Evolutionary conservation across 1,284 basidiomycete genomes (phyloP), one percentile per base, ranked within the genome.

Genomic region (Cutaneotrichosporon sp.): DNA sequence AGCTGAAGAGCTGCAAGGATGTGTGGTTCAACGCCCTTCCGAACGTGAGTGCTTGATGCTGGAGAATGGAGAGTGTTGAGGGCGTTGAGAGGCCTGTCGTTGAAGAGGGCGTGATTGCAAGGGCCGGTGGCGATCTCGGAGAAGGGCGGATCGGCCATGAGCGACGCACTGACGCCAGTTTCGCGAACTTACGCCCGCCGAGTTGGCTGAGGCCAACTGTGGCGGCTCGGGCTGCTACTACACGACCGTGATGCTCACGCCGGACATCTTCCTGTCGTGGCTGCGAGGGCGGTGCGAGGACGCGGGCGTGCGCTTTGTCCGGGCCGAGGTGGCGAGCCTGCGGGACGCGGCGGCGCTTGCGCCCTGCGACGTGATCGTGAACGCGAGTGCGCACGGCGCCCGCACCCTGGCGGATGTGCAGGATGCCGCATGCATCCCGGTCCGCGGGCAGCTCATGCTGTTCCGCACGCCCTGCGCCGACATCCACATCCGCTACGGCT

Each of bases 261-360:
- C 57, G 16, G 56, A 59, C 22, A 29, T 16, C 11, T 63, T 60
- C 38, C 58, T 63, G 16, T 33, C 62, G 18, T 63, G 53, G 58
- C 58, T 60, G 13, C 58, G 45, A n/a, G 20, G 20, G 6, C 29
- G 55, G 18, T 42, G 45, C 47, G 54, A 56, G 18, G 38, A 27
- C n/a, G 50, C 34, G 5, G 52, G 47, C 13, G 50, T 60, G 20
- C 52, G 29, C 24, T 63, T 63, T 38, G 27, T 50, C 29, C 62
- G 62, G 13, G 38, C 54, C 34, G 56, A 60, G 24, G 53, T 59
- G 18, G 27, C 54, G n/a, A 60, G 58, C n/a, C 58, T 63, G n/a
- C 22, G 22, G 6, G 31, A 53, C 13, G 53, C 58, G 6, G 34
- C 36, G 31, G 9, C 27, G 7, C 10, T 58, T 18, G 33, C 36